Percentiles rank a stretch among this genome's conserved stretches.
phyloP scores from a whole-genome alignment of 1,284 basidiomycete species.

The Moesziomyces sp. region DNA sequence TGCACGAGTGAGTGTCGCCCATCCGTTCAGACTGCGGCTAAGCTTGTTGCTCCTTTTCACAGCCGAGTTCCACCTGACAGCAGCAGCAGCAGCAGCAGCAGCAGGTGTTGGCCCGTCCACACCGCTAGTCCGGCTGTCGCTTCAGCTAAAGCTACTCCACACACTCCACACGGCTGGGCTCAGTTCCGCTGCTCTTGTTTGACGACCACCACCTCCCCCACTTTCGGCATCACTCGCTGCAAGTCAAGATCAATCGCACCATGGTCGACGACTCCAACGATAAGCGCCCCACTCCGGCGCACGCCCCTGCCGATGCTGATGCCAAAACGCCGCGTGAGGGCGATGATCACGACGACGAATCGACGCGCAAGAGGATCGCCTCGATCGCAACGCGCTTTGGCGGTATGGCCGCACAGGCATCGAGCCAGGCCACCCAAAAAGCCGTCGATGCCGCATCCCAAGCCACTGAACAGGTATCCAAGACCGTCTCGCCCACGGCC shows the following conservation, averaged over 20 bases:
- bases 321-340: neutral
- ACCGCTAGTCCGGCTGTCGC: neutral
- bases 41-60: neutral
- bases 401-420: constrained; percentile 27
- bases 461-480: constrained; percentile 23
- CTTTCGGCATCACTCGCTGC: neutral
- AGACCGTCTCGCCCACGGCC: constrained; percentile 21
- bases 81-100: no score
- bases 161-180: no score
- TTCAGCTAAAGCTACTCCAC: neutral
- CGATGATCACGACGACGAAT: constrained; percentile 13
- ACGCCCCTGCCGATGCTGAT: neutral
- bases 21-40: no score
- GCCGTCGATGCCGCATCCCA: constrained; percentile 15
- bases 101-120: neutral
- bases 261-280: constrained; percentile 29
- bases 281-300: constrained; percentile 1
- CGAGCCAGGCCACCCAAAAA: constrained; percentile 25
- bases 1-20: no score
- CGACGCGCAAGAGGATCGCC: constrained; percentile 33
- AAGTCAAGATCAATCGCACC: neutral
- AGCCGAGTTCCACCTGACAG: neutral
- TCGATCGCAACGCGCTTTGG: constrained; percentile 42
- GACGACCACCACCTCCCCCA: neutral
- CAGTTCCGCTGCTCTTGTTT: no score